These are phyloP conservation scores for Paspalum notatum DNA, from an alignment of 176 grass and related monocot genomes.

Conservation along the genomic window DNA sequence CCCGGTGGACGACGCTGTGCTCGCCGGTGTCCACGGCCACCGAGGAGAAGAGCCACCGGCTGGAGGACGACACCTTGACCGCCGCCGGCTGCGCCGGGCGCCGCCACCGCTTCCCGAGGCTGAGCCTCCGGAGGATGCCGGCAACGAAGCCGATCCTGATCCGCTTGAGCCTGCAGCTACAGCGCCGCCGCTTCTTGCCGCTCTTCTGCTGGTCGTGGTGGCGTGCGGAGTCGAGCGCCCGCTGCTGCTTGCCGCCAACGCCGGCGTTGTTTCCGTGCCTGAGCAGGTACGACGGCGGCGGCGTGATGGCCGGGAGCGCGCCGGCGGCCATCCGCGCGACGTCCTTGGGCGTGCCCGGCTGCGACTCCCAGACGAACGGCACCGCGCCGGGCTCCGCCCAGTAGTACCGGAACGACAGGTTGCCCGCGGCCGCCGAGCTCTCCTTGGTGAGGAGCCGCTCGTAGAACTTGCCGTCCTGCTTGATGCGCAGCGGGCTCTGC, in stretches of 20 bases:
- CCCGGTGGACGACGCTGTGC: background rate
- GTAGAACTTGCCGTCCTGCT: constrained; percentile 86
- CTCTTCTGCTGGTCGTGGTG: background rate
- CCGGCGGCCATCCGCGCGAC: constrained; percentile 31
- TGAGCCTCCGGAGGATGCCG: constrained; percentile 52
- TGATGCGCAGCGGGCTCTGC: constrained; percentile 74
- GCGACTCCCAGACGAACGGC: constrained; percentile 90
- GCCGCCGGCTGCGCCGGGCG: background rate
- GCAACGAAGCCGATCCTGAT: constrained; percentile 50
- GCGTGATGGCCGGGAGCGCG: constrained; percentile 59
- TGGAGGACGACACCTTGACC: constrained; percentile 53
- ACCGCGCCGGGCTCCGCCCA: constrained; percentile 67
- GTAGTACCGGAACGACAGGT: constrained; percentile 76
- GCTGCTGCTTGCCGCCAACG: background rate
- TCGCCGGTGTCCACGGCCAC: constrained; percentile 32
- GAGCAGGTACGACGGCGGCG: constrained; percentile 66
- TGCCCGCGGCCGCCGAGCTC: constrained; percentile 54
- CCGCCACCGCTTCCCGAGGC: constrained; percentile 32
- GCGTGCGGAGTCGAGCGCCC: background rate
- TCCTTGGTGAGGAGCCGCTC: constrained; percentile 85
- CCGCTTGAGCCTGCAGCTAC: constrained; percentile 43
- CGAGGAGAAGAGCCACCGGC: constrained; percentile 53
- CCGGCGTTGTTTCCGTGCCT: background rate
- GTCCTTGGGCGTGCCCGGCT: constrained; percentile 79
- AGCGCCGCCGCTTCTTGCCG: constrained; percentile 32